phyloP scores from a whole-genome alignment of 2,329 filamentous ascomycete species.

The Phialocephala subalpina region DNA sequence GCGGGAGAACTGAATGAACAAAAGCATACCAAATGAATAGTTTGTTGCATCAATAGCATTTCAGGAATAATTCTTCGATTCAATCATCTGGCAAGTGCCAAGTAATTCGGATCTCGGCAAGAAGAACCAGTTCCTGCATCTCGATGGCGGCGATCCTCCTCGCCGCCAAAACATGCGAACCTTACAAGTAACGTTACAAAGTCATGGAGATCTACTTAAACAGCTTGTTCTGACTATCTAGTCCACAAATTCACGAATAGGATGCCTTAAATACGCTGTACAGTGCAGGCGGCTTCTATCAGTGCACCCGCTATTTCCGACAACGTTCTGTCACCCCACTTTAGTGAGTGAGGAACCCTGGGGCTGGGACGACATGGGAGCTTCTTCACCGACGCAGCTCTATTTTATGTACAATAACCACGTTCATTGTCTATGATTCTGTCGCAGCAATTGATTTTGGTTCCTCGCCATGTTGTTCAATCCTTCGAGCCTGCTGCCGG shows the following conservation, averaged over 20 bases:
- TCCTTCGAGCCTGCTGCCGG: constrained; percentile 3
- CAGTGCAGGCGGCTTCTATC: neutral
- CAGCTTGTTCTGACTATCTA: neutral
- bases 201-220: neutral
- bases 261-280: neutral
- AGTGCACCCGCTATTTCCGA: neutral
- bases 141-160: neutral
- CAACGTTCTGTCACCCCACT: constrained; percentile 9
- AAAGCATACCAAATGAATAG: neutral
- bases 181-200: constrained; percentile 16
- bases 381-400: neutral
- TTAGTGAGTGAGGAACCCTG: constrained; percentile 2
- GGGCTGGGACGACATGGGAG: neutral
- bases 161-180: neutral
- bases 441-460: neutral
- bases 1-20: constrained; percentile 7
- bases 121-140: constrained; percentile 7
- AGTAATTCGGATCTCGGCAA: neutral
- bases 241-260: neutral
- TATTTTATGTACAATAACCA: neutral
- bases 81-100: constrained; percentile 8
- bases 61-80: too few species aligned
- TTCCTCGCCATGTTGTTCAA: neutral
- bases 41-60: neutral
- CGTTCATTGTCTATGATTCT: neutral